Percentiles rank a stretch among this genome's conserved stretches.
Conservation (phyloP, 257 asterid species). For the Lithospermum erythrorhizon region DNA sequence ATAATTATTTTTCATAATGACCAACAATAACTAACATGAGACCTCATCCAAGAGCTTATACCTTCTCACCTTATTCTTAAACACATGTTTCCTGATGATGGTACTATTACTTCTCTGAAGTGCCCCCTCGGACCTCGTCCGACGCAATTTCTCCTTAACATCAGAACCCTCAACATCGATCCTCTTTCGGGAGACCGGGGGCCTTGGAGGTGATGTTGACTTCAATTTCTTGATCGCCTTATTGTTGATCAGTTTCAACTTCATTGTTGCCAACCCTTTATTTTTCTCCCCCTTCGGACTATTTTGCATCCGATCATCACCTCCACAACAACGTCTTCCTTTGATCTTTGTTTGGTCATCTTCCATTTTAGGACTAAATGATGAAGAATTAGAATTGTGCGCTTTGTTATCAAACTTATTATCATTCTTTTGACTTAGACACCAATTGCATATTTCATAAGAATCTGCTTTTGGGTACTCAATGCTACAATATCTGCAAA, state of each 20-base stretch:
- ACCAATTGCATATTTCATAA: constrained; percentile 57
- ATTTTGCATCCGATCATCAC: not conserved
- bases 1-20: not conserved
- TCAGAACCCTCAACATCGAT: constrained; percentile 11
- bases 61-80: constrained; percentile 54
- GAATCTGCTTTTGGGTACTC: constrained; percentile 44
- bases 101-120: constrained; percentile 19
- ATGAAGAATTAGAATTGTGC: constrained; percentile 24
- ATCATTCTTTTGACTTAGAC: constrained; percentile 30
- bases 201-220: constrained; percentile 19
- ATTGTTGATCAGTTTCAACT: constrained; percentile 10
- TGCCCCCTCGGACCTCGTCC: constrained; percentile 43
- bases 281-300: constrained; percentile 10
- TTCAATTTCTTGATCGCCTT: constrained; percentile 29
- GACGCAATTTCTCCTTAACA: constrained; percentile 21
- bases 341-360: constrained; percentile 18
- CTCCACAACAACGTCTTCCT: constrained; percentile 12
- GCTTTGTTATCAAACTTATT: constrained; percentile 9
- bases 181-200: constrained; percentile 22
- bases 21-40: constrained; percentile 17
- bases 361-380: constrained; percentile 14
- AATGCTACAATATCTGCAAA: constrained; percentile 64
- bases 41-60: constrained; percentile 72
- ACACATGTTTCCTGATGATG: constrained; percentile 27
- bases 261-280: constrained; percentile 1